Evolutionary conservation across 2,329 filamentous ascomycete species (phyloP).

Genomic region (Clarireedia homoeocarpa): DNA sequence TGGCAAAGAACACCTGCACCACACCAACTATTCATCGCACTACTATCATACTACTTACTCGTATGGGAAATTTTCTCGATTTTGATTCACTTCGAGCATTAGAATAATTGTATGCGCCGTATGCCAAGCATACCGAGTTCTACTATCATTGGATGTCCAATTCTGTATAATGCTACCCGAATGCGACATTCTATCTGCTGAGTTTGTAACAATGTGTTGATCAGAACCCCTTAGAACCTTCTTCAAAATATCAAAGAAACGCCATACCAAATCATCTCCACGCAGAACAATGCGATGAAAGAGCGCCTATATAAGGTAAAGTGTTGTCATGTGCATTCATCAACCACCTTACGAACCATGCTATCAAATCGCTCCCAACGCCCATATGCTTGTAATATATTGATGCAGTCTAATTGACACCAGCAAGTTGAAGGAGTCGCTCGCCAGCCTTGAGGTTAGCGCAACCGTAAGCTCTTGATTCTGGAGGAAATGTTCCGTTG

Average conservation of each 20-base stretch:
- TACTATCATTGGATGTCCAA: not conserved
- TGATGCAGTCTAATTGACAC: conserved; percentile 7
- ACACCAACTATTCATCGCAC: too few species aligned
- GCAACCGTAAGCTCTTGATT: conserved; percentile 59
- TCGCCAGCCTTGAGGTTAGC: conserved; percentile 55
- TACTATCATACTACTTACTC: not conserved
- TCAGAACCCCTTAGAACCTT: not conserved
- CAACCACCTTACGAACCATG: conserved; percentile 4
- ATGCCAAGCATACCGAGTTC: not conserved
- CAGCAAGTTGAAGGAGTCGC: conserved; percentile 37
- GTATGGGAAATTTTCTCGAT: not conserved
- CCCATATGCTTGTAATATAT: conserved; percentile 6
- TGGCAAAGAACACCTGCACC: not conserved
- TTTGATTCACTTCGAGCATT: not conserved
- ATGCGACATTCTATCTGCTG: not conserved
- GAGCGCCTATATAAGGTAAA: not conserved
- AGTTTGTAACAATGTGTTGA: not conserved
- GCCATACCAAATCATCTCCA: conserved; percentile 5
- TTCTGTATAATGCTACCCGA: not conserved
- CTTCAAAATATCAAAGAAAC: conserved; percentile 1
- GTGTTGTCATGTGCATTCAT: conserved; percentile 8
- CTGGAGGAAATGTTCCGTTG: conserved; percentile 77
- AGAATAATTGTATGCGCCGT: not conserved
- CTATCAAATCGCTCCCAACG: conserved; percentile 9
- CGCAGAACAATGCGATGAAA: conserved; percentile 4